Conservation (phyloP, 2,329 filamentous ascomycete species). For the Claviceps humidiphila region DNA sequence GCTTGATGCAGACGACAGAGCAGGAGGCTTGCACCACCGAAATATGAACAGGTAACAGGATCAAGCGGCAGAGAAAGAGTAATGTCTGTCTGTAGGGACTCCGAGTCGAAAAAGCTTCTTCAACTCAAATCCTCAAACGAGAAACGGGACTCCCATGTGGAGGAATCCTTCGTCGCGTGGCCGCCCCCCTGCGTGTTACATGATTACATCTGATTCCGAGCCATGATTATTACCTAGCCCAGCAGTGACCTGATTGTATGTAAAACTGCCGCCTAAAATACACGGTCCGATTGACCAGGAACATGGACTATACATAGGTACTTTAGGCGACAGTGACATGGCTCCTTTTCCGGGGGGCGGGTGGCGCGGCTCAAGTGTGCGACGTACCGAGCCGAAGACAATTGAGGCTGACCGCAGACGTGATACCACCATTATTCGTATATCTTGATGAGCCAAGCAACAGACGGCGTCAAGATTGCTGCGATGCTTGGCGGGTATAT, state of each 20-base stretch:
- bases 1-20: constrained; percentile 6
- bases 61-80: background rate
- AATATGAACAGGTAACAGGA: background rate
- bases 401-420: background rate
- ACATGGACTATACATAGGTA: background rate
- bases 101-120: constrained; percentile 9
- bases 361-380: background rate
- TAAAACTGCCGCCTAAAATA: background rate
- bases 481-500: too few species aligned
- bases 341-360: background rate
- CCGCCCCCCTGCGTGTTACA: constrained; percentile 1
- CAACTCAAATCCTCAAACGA: background rate
- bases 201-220: too few species aligned
- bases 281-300: background rate
- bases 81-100: constrained; percentile 1
- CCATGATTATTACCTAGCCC: background rate
- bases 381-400: background rate
- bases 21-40: constrained; percentile 5
- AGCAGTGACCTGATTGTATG: background rate
- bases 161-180: background rate
- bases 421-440: too few species aligned
- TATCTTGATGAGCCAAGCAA: too few species aligned
- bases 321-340: background rate
- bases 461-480: too few species aligned
- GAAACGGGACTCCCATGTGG: background rate